Conservation (phyloP, 495 filamentous ascomycete genomes). For the Pyrenopolyporus hunteri region DNA sequence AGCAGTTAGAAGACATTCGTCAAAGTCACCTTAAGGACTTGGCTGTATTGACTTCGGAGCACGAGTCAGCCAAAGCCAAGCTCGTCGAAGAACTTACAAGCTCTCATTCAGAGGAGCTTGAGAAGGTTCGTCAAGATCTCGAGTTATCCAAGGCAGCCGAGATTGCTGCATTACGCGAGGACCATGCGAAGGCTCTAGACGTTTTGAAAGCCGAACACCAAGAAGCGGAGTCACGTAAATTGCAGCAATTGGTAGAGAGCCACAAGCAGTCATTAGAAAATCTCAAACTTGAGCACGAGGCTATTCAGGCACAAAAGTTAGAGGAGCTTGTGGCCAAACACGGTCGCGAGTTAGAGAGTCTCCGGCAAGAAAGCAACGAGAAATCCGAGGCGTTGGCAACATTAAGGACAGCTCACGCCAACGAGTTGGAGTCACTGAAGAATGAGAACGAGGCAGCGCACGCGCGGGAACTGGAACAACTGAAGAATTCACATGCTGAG, state of each 20-base stretch:
- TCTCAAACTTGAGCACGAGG: slow-evolving; percentile 28
- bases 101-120: slow-evolving; percentile 26
- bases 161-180: slow-evolving; percentile 16
- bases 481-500: slow-evolving; percentile 19
- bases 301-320: slow-evolving; percentile 17
- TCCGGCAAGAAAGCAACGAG: slow-evolving; percentile 17
- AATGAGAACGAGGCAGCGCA: slow-evolving; percentile 17
- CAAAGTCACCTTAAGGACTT: slow-evolving; percentile 23
- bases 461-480: slow-evolving; percentile 18
- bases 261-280: slow-evolving; percentile 20
- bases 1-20: slow-evolving; percentile 27
- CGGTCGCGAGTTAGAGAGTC: slow-evolving; percentile 16
- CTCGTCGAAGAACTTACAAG: slow-evolving; percentile 27
- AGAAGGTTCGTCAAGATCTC: slow-evolving; percentile 19
- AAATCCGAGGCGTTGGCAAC: slow-evolving; percentile 21
- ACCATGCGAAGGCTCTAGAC: slow-evolving; percentile 22
- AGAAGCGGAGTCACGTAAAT: slow-evolving; percentile 16
- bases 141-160: slow-evolving; percentile 30
- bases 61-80: slow-evolving; percentile 24
- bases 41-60: slow-evolving; percentile 17
- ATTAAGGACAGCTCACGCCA: slow-evolving; percentile 12
- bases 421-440: slow-evolving; percentile 24
- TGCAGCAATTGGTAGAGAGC: slow-evolving; percentile 22
- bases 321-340: slow-evolving; percentile 21
- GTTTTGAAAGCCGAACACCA: slow-evolving; percentile 23